phyloP scores from a whole-genome alignment of 2,329 filamentous ascomycete species.

The Fusarium nurragi region DNA sequence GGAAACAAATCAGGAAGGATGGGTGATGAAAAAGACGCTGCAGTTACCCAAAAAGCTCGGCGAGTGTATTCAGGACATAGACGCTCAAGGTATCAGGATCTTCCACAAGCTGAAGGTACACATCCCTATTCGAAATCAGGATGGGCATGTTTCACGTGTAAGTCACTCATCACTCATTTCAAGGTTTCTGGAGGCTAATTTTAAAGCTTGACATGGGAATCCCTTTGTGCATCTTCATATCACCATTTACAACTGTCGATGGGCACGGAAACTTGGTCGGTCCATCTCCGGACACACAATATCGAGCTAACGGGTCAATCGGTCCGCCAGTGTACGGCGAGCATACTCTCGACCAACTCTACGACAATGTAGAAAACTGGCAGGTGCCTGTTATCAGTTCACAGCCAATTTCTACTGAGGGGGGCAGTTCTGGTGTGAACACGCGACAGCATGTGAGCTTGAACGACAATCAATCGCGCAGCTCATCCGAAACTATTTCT shows the following conservation, averaged over 20 bases:
- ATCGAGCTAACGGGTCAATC: slow-evolving; percentile 65
- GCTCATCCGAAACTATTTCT: slow-evolving; percentile 62
- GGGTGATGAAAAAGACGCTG: slow-evolving; percentile 66
- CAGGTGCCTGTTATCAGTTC: slow-evolving; percentile 74
- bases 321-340: slow-evolving; percentile 91
- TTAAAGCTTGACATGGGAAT: slow-evolving; percentile 81
- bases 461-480: slow-evolving; percentile 50
- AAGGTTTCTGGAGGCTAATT: not conserved
- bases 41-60: slow-evolving; percentile 82
- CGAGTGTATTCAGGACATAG: slow-evolving; percentile 86
- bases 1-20: slow-evolving; percentile 72
- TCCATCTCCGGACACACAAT: slow-evolving; percentile 58
- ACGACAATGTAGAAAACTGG: slow-evolving; percentile 85
- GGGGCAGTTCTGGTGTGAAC: slow-evolving; percentile 59
- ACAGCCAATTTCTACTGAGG: slow-evolving; percentile 69
- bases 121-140: slow-evolving; percentile 89
- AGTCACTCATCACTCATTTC: slow-evolving; percentile 22
- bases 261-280: slow-evolving; percentile 81
- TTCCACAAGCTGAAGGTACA: slow-evolving; percentile 91
- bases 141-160: slow-evolving; percentile 91
- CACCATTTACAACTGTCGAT: slow-evolving; percentile 86
- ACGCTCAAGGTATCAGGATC: slow-evolving; percentile 87
- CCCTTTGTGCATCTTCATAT: slow-evolving; percentile 92
- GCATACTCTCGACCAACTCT: slow-evolving; percentile 89
- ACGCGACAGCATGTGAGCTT: slow-evolving; percentile 37